Evolutionary conservation across 192 early-diverging fungal genomes (phyloP).

Genomic region (Rhizophlyctis rosea): DNA sequence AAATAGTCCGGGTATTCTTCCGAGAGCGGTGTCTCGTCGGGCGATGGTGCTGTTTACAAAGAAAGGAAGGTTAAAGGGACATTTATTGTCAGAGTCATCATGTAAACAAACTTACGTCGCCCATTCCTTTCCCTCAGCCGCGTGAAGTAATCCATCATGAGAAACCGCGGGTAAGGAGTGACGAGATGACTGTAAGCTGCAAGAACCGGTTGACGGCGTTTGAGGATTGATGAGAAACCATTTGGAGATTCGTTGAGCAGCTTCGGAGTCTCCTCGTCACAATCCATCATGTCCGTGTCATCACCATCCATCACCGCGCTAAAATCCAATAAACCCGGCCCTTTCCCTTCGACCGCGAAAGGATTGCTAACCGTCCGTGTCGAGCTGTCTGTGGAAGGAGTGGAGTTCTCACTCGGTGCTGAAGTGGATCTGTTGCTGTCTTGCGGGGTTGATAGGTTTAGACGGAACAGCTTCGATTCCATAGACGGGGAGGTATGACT

Average conservation of each 20-base stretch:
- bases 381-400: too few relatives aligned
- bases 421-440: too few relatives aligned
- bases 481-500: too few relatives aligned
- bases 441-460: too few relatives aligned
- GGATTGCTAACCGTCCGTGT: too few relatives aligned
- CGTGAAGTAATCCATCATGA: slow-evolving; percentile 22
- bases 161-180: slow-evolving; percentile 27
- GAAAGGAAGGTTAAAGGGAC: not conserved
- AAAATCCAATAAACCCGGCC: slow-evolving; percentile 3
- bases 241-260: too few relatives aligned
- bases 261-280: slow-evolving; percentile 7
- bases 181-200: slow-evolving; percentile 15
- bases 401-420: too few relatives aligned
- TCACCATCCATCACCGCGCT: too few relatives aligned
- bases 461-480: too few relatives aligned
- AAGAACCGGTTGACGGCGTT: not conserved
- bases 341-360: too few relatives aligned
- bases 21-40: not conserved
- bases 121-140: slow-evolving; percentile 12
- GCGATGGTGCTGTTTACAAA: slow-evolving; percentile 12
- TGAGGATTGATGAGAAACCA: too few relatives aligned
- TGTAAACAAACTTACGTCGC: slow-evolving; percentile 3
- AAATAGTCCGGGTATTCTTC: slow-evolving; percentile 59
- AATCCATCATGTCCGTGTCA: slow-evolving; percentile 21
- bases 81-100: not conserved